These are phyloP conservation scores for Magnolia officinalis DNA, from an alignment of 164 flowering plant genomes.

Conservation along the genomic window DNA sequence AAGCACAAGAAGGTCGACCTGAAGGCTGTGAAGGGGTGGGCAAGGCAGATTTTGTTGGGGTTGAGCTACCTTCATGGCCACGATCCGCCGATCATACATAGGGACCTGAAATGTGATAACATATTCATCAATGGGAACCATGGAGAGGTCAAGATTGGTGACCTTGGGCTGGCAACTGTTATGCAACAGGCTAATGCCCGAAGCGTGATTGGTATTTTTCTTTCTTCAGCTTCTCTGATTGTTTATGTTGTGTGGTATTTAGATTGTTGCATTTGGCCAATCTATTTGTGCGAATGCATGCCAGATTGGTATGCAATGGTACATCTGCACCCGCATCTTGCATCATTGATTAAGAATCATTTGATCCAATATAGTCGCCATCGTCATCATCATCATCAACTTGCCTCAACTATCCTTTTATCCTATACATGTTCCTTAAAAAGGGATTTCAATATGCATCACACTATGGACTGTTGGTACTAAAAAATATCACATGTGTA, in stretches of 20 bases:
- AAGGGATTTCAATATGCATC: no score
- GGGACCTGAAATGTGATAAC: conserved; percentile 72
- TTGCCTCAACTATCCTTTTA: background rate
- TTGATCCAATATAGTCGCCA: background rate
- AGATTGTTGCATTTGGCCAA: background rate
- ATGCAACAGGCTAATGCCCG: conserved; percentile 50
- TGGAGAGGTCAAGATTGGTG: conserved; percentile 70
- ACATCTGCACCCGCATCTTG: no score
- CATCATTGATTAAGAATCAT: background rate
- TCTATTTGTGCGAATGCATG: no score
- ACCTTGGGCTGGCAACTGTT: conserved; percentile 61
- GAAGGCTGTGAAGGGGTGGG: conserved; percentile 70
- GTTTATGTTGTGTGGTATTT: background rate
- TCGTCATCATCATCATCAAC: background rate
- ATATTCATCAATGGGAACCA: conserved; percentile 63
- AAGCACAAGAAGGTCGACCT: conserved; percentile 58
- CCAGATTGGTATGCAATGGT: background rate
- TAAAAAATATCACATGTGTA: no score
- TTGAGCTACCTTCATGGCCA: conserved; percentile 58
- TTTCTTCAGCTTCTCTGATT: background rate
- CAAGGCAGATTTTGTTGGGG: conserved; percentile 58
- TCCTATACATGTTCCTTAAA: no score
- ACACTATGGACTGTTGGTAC: no score
- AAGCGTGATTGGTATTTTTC: conserved; percentile 47
- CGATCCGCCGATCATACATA: conserved; percentile 57